These are phyloP conservation scores for Coelastrella sp. DNA, from an alignment of 139 green algal species.

Conservation along the genomic window DNA sequence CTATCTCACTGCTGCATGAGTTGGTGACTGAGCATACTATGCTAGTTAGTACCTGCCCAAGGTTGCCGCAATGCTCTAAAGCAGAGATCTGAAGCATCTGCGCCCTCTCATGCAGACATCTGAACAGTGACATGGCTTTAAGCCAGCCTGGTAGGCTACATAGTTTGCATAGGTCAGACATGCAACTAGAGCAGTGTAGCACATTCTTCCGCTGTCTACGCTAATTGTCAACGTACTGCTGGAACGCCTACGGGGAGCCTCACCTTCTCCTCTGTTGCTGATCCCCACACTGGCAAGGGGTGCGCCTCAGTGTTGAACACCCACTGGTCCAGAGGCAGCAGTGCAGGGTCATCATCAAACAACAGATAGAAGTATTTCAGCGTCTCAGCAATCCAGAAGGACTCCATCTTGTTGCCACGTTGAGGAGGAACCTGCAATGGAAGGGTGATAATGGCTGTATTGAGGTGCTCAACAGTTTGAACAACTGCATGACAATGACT, in stretches of 20 bases:
- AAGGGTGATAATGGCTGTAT: not conserved
- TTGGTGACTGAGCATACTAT: too few species aligned
- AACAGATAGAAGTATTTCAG: conserved; percentile 92
- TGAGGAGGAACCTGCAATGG: conserved; percentile 59
- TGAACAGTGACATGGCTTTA: too few species aligned
- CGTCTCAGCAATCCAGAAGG: conserved; percentile 89
- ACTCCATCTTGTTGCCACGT: conserved; percentile 83
- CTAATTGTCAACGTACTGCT: not conserved
- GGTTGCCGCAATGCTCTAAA: too few species aligned
- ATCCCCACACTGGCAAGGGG: conserved; percentile 74
- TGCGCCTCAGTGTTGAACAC: conserved; percentile 95
- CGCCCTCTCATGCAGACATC: too few species aligned
- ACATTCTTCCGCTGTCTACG: not conserved
- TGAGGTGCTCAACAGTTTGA: too few species aligned
- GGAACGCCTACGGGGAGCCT: too few species aligned
- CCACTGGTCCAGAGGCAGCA: conserved; percentile 80
- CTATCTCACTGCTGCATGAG: too few species aligned
- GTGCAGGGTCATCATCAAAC: conserved; percentile 72
- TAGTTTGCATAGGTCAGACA: too few species aligned
- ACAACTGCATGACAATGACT: not conserved
- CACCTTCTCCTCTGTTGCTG: conserved; percentile 38
- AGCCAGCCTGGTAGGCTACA: too few species aligned
- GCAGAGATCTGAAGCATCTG: too few species aligned
- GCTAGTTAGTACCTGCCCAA: too few species aligned
- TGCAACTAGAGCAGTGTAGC: too few species aligned